phyloP scores from a whole-genome alignment of 345 rosid species.

The Erucastrum elatum region DNA sequence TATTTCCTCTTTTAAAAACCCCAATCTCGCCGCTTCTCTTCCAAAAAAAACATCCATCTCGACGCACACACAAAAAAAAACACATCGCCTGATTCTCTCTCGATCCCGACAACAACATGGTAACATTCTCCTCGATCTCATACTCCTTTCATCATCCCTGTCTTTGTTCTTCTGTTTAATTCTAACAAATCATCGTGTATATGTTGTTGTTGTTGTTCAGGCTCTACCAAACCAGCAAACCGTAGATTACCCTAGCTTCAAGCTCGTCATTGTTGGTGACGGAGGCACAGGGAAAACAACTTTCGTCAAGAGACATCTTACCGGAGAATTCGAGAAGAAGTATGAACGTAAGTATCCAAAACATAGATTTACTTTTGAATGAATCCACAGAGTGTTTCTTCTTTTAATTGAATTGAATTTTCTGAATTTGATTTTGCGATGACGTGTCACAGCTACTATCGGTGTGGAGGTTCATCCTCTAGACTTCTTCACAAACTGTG shows the following conservation, averaged over 20 bases:
- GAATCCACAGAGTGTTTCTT: too few species aligned
- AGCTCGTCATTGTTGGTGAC: slow-evolving; percentile 94
- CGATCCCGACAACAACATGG: slow-evolving; percentile 22
- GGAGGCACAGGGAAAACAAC: slow-evolving; percentile 97
- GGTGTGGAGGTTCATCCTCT: slow-evolving; percentile 97
- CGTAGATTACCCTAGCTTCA: slow-evolving; percentile 78
- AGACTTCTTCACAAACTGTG: slow-evolving; percentile 92
- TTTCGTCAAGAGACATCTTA: slow-evolving; percentile 86
- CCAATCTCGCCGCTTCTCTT: slow-evolving; percentile 14
- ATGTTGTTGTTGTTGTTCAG: slow-evolving; percentile 34
- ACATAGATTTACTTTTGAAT: not conserved
- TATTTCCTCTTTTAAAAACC: slow-evolving; percentile 23
- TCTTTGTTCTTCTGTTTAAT: not conserved
- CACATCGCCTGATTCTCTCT: not conserved
- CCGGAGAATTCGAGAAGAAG: slow-evolving; percentile 96
- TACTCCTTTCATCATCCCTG: not conserved
- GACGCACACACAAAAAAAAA: not conserved
- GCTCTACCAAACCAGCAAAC: slow-evolving; percentile 74
- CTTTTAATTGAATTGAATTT: not conserved
- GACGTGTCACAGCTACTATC: slow-evolving; percentile 62
- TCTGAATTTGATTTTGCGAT: not conserved
- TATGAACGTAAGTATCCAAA: slow-evolving; percentile 73
- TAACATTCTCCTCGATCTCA: not conserved
- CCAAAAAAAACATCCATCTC: not conserved
- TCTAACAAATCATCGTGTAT: not conserved